Conservation (phyloP, 345 rosid genomes). For the Bretschneidera sinensis region DNA sequence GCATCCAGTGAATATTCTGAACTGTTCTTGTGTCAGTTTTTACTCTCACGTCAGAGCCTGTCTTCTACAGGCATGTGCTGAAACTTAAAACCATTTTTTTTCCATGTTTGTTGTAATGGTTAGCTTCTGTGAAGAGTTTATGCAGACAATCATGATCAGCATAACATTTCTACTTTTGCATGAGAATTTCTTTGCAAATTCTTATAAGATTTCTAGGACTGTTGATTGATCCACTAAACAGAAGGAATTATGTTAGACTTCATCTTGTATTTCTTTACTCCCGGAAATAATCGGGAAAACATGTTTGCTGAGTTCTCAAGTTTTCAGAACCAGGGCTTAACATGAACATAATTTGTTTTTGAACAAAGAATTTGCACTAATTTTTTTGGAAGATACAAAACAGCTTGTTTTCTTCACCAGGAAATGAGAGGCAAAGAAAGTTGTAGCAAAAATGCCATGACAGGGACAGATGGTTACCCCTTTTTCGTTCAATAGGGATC, state of each 20-base stretch:
- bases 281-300: background rate
- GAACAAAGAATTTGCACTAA: background rate
- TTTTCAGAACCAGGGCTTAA: background rate
- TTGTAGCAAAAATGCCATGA: background rate
- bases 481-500: background rate
- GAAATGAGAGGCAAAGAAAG: conserved; percentile 1
- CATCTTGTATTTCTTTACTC: background rate
- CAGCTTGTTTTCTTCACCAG: background rate
- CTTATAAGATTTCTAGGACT: no score
- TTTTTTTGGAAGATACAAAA: background rate
- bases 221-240: no score
- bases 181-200: no score
- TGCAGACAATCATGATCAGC: no score
- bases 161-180: no score
- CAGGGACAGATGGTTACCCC: background rate
- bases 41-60: no score
- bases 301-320: background rate
- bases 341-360: background rate
- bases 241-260: background rate
- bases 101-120: no score
- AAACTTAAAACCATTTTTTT: no score
- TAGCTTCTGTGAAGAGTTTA: no score
- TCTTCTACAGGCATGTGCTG: no score
- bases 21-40: no score
- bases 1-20: no score